Evolutionary conservation across 2,329 filamentous ascomycete genomes (phyloP).

Genomic region (Penicillium sp.): DNA sequence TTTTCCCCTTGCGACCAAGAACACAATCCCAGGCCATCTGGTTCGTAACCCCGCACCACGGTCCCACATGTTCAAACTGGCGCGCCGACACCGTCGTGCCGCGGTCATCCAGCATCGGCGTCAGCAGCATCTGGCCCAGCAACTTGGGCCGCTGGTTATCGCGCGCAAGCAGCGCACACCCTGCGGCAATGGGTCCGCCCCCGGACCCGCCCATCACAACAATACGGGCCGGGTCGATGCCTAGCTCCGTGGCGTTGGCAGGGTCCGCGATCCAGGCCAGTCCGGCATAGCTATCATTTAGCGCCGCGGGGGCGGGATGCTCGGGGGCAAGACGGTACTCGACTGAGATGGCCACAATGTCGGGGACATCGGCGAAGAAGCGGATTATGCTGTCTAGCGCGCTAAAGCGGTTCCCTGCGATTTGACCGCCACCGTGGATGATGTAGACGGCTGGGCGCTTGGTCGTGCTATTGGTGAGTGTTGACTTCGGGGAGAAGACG

Average conservation of each 20-base stretch:
- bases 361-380: background rate
- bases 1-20: background rate
- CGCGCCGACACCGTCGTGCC: background rate
- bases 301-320: too few relatives aligned
- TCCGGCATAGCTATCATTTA: too few relatives aligned
- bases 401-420: too few relatives aligned
- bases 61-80: constrained; percentile 4
- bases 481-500: too few relatives aligned
- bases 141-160: background rate
- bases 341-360: too few relatives aligned
- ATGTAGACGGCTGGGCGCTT: too few relatives aligned
- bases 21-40: constrained; percentile 11
- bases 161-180: background rate
- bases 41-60: constrained; percentile 1
- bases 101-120: constrained; percentile 6
- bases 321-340: too few relatives aligned
- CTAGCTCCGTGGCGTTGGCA: too few relatives aligned
- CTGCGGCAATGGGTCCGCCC: background rate
- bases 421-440: too few relatives aligned
- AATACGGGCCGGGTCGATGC: background rate
- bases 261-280: background rate
- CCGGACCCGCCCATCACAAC: background rate
- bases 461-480: too few relatives aligned
- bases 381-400: too few relatives aligned
- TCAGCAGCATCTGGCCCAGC: background rate